Base-by-base conservation (phyloP, 2,329 filamentous ascomycete species). In the Phaeosphaeria sp. region DNA sequence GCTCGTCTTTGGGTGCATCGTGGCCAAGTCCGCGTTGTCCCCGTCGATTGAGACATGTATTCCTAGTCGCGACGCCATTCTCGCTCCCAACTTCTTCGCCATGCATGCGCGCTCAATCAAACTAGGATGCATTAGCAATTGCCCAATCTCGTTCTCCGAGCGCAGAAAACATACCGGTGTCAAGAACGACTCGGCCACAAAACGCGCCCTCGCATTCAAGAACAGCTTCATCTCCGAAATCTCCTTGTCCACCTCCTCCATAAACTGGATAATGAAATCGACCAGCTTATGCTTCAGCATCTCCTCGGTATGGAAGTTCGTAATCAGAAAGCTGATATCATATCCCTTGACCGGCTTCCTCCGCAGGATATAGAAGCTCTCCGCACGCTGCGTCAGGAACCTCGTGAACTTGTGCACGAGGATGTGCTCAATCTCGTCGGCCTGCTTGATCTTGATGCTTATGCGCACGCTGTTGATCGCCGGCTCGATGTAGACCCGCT, bases 191-290 rank as follows among this genome's bases (percentile, higher is more conserved):
- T 99, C 95, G 48, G 95, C 95, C 51, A 99, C 94, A 76, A 98
- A 99, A 84, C 95, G 90, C 77, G 95, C 95, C 80, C 95, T 87
- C 55, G 95, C 93, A 78, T 99, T 99, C 77, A 99, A 83, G 80
- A 99, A 99, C 72, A 99, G 90, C 86, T 99, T 99, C 95, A 99
- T 98, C 82, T 99, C 96, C 2, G 95, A 98, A 59, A 99, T 99
- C 80, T 99, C 95, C 84, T 99, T 99, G 79, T 99, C 96, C 4
- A 99, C 96, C 78, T 99, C 95, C 79, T 99, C 94, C 94, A 99
- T 98, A 74, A 99, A 99, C 74, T 98, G 90, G 66, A 99, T 97
- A 68, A 99, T 96, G 74, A 99, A 99, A 78, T 99, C 95, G 33
- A 99, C 96, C 68, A 99, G 85, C 83, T 99, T 98, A 78, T 99